Conservation (phyloP, 2,329 filamentous ascomycete species). For the Aspergillus intermedius region DNA sequence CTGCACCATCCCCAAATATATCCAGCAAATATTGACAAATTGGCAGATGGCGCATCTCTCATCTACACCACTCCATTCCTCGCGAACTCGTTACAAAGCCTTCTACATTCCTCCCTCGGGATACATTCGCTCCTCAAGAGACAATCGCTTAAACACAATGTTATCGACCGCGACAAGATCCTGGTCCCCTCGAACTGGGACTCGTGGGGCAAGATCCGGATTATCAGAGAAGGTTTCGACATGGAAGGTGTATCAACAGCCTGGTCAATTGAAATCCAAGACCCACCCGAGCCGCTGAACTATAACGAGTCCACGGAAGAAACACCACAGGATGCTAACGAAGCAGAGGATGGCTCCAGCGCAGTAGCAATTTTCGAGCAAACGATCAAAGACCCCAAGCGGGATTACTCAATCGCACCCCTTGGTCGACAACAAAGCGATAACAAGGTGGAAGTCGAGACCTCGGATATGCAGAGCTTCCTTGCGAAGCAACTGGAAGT, state of each 20-base stretch:
- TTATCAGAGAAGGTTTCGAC: conserved; percentile 85
- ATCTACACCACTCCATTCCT: conserved; percentile 77
- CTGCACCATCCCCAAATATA: conserved; percentile 5
- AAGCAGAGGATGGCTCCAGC: conserved; percentile 41
- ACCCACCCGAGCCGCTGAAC: conserved; percentile 29
- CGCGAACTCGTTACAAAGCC: conserved; percentile 67
- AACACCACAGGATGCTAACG: conserved; percentile 16
- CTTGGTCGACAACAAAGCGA: conserved; percentile 41
- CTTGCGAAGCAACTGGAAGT: conserved; percentile 66
- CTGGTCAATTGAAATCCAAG: conserved; percentile 79
- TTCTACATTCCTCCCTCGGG: conserved; percentile 78
- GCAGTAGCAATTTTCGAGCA: conserved; percentile 71
- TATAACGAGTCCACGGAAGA: conserved; percentile 16
- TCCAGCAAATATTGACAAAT: conserved; percentile 8
- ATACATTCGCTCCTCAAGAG: conserved; percentile 78
- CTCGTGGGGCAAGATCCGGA: conserved; percentile 94
- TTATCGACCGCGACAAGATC: conserved; percentile 90
- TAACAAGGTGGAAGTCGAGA: conserved; percentile 52
- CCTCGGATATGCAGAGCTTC: conserved; percentile 72
- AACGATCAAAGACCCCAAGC: conserved; percentile 68
- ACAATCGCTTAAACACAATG: conserved; percentile 76
- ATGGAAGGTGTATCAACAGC: conserved; percentile 77
- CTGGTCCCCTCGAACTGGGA: conserved; percentile 96
- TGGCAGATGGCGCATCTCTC: conserved; percentile 69
- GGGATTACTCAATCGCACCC: conserved; percentile 52